Base-by-base conservation (phyloP, 1,139 yeast genomes). In the Trichomonascaceae sp. region DNA sequence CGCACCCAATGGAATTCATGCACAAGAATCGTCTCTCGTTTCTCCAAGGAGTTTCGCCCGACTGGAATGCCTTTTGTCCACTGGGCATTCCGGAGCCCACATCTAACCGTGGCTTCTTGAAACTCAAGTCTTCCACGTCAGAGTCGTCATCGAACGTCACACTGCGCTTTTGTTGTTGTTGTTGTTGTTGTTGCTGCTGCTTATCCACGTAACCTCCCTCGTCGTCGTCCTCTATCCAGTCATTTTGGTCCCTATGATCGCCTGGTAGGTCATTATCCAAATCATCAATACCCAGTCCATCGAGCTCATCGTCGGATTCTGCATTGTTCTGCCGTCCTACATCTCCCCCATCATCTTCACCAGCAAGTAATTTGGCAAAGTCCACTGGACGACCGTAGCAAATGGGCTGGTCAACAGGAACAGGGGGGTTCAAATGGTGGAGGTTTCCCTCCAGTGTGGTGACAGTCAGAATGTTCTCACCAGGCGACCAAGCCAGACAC, bases 11-110 rank as follows among this genome's bases (percentile, higher is more conserved):
- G 5, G 79, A 65, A 47, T 82, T 84, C 69, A 89, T 80, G 23
- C 84, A 74, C 35, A 89, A 59, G 50, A 85, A 87, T 38, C 95
- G 65, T 54, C 93, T 71, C 36, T 60, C 70, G 33, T 67, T 61
- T 26, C 59, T 62, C 75, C 92, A 89, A 0, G 95, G 94, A 0
- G 97, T 85, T 3, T 80, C 71, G 1, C 97, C 97, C 1, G 85
- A 82, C 4, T 76, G 76, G 44, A 71, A 71, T 1, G 79, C 72
- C 13, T 6, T 20, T n/a, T n/a, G n/a, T 6, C 6, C 33, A 28
- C 20, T 28, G 26, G 16, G 28, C 13, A 34, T 29, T n/a, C 23
- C 29, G 9, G 16, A 17, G 20, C 30, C 39, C 11, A 14, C 26
- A 5, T 17, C 14, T 4, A 13, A 15, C 4, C 17, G 30, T 3